Conservation (phyloP, 345 rosid genomes). For the Camelina neglecta region DNA sequence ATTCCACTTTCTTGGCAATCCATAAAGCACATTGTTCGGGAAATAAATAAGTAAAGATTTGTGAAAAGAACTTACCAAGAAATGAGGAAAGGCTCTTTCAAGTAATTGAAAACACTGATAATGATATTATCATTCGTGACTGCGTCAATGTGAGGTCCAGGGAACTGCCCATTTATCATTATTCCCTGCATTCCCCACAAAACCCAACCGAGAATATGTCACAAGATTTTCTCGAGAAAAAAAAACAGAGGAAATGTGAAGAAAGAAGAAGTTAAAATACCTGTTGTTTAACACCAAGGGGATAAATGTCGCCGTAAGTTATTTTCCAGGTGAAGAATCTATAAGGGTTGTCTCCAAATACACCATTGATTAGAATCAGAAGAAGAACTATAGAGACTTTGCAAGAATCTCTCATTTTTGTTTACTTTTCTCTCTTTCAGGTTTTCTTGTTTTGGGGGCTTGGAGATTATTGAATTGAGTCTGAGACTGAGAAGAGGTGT, state of each 20-base stretch:
- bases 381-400: conserved; percentile 48
- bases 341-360: conserved; percentile 79
- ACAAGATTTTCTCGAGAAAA: background rate
- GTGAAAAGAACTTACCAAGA: conserved; percentile 68
- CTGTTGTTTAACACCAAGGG: conserved; percentile 92
- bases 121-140: conserved; percentile 89
- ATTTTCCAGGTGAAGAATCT: conserved; percentile 84
- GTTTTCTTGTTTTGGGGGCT: background rate
- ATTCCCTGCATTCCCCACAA: conserved; percentile 63
- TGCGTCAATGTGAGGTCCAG: conserved; percentile 82
- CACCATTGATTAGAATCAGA: conserved; percentile 53
- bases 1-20: conserved; percentile 23
- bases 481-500: conserved; percentile 34
- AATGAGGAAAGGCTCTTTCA: conserved; percentile 91
- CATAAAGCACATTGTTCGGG: background rate
- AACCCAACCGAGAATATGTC: conserved; percentile 11
- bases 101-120: conserved; percentile 78
- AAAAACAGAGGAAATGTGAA: conserved; percentile 6
- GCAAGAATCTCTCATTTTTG: conserved; percentile 52
- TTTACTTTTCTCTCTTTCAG: background rate
- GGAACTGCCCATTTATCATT: conserved; percentile 90
- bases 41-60: background rate
- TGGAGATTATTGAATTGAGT: conserved; percentile 24
- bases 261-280: conserved; percentile 32
- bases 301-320: conserved; percentile 88